Evolutionary conservation across 1,284 basidiomycete species (phyloP).

Genomic region (Sanghuangporus sanghuang): DNA sequence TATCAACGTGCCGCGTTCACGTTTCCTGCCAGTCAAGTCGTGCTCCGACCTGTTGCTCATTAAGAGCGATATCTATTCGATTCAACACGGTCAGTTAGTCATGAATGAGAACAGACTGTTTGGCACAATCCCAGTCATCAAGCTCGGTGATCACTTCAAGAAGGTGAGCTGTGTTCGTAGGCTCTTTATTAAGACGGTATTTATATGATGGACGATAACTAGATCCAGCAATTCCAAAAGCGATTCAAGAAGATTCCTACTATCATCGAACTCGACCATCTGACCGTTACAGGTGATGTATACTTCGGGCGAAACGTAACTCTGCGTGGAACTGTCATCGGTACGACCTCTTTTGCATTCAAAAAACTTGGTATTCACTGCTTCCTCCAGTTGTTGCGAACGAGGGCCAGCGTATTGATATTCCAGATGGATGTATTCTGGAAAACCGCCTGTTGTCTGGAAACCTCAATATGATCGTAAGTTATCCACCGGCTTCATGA

Average conservation of each 20-base stretch:
- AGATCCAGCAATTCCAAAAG: constrained; percentile 97
- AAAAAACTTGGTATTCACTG: background rate
- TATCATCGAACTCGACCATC: constrained; percentile 91
- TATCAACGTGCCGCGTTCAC: constrained; percentile 95
- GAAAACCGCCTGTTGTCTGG: constrained; percentile 81
- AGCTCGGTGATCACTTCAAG: constrained; percentile 92
- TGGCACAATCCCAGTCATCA: constrained; percentile 95
- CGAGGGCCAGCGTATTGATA: constrained; percentile 92
- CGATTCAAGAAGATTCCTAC: constrained; percentile 97
- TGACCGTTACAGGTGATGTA: constrained; percentile 96
- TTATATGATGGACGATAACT: constrained; percentile 14
- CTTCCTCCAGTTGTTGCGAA: constrained; percentile 65
- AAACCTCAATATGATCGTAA: constrained; percentile 64
- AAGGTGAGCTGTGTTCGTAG: constrained; percentile 40
- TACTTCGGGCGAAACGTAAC: constrained; percentile 94
- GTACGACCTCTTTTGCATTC: constrained; percentile 29
- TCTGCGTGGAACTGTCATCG: constrained; percentile 82
- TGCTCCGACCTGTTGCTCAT: constrained; percentile 92
- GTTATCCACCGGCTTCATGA: constrained; percentile 23
- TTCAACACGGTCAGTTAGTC: constrained; percentile 91
- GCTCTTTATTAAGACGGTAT: background rate
- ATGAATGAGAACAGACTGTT: constrained; percentile 92
- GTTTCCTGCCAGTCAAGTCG: constrained; percentile 96
- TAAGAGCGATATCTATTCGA: constrained; percentile 95
- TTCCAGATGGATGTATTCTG: constrained; percentile 92